A percentile compares a stretch with the other conserved stretches of the same genome.
phyloP scores from a whole-genome alignment of 257 asterid genomes.

The Rubia yunnanensis region DNA sequence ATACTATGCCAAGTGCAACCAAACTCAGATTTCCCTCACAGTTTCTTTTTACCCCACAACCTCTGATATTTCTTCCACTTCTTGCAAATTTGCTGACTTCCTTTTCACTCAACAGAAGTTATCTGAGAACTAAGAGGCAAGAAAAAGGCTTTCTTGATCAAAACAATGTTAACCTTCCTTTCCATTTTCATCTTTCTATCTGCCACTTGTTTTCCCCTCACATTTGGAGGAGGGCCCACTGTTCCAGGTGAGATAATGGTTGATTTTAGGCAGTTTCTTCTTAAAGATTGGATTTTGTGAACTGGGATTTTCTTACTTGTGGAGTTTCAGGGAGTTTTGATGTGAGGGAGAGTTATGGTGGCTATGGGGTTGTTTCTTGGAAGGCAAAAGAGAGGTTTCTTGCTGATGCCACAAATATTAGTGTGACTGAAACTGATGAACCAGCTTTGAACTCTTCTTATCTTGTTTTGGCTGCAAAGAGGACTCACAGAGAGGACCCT shows the following conservation, averaged over 20 bases:
- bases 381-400: slow-evolving; percentile 43
- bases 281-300: background rate
- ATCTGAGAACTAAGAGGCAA: background rate
- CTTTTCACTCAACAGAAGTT: background rate
- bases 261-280: background rate
- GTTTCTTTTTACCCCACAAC: background rate
- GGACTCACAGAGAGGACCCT: slow-evolving; percentile 73
- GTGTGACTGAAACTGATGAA: slow-evolving; percentile 22
- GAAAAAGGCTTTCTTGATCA: background rate
- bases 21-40: background rate
- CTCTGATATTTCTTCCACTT: background rate
- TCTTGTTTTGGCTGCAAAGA: slow-evolving; percentile 56
- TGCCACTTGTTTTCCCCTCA: slow-evolving; percentile 17
- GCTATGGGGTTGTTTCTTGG: slow-evolving; percentile 26
- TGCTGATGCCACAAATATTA: slow-evolving; percentile 22
- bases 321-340: slow-evolving; percentile 22
- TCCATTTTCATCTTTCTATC: slow-evolving; percentile 22
- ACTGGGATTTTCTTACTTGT: slow-evolving; percentile 3
- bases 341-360: slow-evolving; percentile 17
- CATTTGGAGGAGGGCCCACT: slow-evolving; percentile 18
- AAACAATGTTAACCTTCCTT: slow-evolving; percentile 8
- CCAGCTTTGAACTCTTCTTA: slow-evolving; percentile 46
- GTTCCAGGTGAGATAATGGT: slow-evolving; percentile 28
- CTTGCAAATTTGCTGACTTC: background rate
- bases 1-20: background rate